Percentiles rank a stretch among this genome's conserved stretches.
phyloP scores from a whole-genome alignment of 208 protist species.

The Porcisia hertigi region DNA sequence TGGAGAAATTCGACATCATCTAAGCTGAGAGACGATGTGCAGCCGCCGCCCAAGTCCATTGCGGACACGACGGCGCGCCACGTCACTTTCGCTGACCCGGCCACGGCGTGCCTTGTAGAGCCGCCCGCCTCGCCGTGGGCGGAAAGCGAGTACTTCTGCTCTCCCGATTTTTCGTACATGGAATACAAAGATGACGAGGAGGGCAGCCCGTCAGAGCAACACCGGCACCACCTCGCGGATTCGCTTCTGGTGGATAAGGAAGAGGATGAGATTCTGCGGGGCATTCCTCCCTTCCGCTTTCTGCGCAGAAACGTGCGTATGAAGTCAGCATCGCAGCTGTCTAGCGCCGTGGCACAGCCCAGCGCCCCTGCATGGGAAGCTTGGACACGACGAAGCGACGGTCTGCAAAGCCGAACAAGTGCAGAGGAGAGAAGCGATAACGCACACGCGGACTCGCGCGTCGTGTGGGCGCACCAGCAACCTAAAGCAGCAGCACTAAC shows the following conservation, averaged over 20 bases:
- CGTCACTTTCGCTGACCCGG: slow-evolving; percentile 8
- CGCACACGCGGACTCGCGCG: not conserved
- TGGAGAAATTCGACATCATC: slow-evolving; percentile 21
- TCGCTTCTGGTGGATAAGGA: not conserved
- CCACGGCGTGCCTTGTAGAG: slow-evolving; percentile 17
- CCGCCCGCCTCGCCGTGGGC: slow-evolving; percentile 24
- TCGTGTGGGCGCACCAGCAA: not conserved
- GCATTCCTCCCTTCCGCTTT: slow-evolving; percentile 26
- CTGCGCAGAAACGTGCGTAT: slow-evolving; percentile 4
- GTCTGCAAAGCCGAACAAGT: not conserved
- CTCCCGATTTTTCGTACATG: slow-evolving; percentile 26
- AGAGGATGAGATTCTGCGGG: slow-evolving; percentile 15
- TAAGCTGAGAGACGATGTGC: not conserved
- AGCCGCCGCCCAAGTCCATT: not conserved
- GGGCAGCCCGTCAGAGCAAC: not conserved
- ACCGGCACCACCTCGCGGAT: not conserved
- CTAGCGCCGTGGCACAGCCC: not conserved
- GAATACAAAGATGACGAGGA: slow-evolving; percentile 19
- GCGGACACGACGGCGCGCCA: not conserved
- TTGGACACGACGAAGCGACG: slow-evolving; percentile 12
- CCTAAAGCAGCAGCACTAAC: not conserved
- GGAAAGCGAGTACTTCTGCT: slow-evolving; percentile 18
- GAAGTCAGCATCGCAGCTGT: slow-evolving; percentile 6
- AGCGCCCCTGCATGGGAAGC: slow-evolving; percentile 9
- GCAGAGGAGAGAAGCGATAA: not conserved